A percentile compares a stretch with the other conserved stretches of the same genome.
Evolutionary conservation across 192 early-diverging fungal genomes (phyloP).

Genomic region (Dimargaris cristalligena): DNA sequence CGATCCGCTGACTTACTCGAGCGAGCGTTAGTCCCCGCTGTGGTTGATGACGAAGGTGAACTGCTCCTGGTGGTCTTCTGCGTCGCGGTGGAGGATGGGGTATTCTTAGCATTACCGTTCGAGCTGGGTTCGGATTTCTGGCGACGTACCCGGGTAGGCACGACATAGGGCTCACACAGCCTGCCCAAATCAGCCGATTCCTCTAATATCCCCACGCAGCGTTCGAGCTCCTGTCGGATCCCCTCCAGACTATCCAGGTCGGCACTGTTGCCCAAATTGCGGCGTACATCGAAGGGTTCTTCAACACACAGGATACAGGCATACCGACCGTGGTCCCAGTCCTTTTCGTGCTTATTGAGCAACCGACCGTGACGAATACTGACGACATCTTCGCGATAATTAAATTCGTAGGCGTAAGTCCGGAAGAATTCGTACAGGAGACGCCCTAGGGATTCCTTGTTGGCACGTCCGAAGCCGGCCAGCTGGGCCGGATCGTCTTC

Average conservation of each 20-base stretch:
- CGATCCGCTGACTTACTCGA: too few species aligned
- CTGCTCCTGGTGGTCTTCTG: too few species aligned
- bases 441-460: conserved; percentile 58
- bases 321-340: conserved; percentile 59
- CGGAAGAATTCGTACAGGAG: conserved; percentile 79
- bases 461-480: conserved; percentile 44
- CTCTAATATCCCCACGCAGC: conserved; percentile 43
- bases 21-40: too few species aligned
- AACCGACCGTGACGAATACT: conserved; percentile 63
- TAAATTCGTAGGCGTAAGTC: conserved; percentile 63
- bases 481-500: conserved; percentile 48
- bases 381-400: conserved; percentile 66
- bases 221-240: conserved; percentile 60
- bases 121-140: too few species aligned
- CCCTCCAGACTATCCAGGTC: conserved; percentile 63
- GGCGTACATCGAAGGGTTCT: conserved; percentile 74
- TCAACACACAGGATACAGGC: conserved; percentile 71
- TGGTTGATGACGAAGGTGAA: too few species aligned
- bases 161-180: conserved; percentile 35
- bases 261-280: conserved; percentile 84
- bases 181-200: conserved; percentile 24
- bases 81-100: too few species aligned
- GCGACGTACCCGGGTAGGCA: too few species aligned
- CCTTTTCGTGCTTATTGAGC: conserved; percentile 65
- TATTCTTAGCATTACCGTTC: too few species aligned